Evolutionary conservation across 2,329 filamentous ascomycete species (phyloP), one percentile per base, ranked within the genome.

Genomic region (Rutstroemia sp.): DNA sequence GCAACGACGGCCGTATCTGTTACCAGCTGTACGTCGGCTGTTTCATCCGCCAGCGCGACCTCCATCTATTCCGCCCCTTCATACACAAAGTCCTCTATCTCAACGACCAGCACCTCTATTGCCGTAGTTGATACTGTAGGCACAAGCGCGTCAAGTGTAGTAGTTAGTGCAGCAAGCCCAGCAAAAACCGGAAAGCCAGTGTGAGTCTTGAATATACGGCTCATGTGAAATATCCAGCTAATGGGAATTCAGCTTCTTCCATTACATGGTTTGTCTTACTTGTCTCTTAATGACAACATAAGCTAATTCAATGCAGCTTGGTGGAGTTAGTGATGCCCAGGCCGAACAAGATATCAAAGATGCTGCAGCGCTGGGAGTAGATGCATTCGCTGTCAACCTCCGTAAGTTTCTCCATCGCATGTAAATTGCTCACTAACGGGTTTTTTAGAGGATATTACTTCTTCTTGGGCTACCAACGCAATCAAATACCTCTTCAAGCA

Each of bases 381-480:
- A 61, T 46, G 58, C 58, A 5, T 61, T 60, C 27, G 58, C 60
- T 37, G 50, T 61, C 6, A 60, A 61, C 44, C n/a, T 57, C 8
- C 44, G 45, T 52, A 25, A 30, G 53, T 25, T 45, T 38, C 27
- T 10, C 10, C 27, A 30, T 10, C 27, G 27, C 27, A 30, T 9
- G 4, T 10, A 2, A 2, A 8, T 30, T 10, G 10, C 27, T 30
- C 27, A 10, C 27, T 30, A 30, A 30, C 27, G 23, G 9, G 10
- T 10, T 30, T 8, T 9, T 8, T 30, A 30, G 27, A 30, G 27
- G 27, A 30, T 8, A 30, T 30, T 30, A 30, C 27, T 30, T 30
- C 46, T 38, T 48, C 52, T 9, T 60, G 57, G 54, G 42, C 59
- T 4, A 38, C 38, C 2, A 48, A 30, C 44, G 50, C 57, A 5